Conservation (phyloP, 2,329 filamentous ascomycete genomes). For the Corynespora cassiicola region DNA sequence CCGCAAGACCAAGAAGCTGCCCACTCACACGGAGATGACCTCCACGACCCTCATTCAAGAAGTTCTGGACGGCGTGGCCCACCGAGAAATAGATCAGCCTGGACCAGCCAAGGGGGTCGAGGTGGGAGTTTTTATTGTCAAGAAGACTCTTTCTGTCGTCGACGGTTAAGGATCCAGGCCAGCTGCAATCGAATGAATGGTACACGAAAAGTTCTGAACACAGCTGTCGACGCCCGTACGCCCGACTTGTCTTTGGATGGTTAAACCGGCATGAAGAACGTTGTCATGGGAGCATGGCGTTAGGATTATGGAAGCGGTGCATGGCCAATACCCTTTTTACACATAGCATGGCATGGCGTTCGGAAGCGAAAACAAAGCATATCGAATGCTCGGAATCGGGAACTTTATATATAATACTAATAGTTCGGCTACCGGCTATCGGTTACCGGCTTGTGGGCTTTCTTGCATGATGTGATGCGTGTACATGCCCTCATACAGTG, state of each 20-base stretch:
- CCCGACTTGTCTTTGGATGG: too few relatives aligned
- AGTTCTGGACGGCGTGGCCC: conserved; percentile 64
- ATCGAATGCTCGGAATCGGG: too few relatives aligned
- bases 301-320: conserved; percentile 6
- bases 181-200: background rate
- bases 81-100: conserved; percentile 55
- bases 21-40: conserved; percentile 54
- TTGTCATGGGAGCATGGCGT: conserved; percentile 8
- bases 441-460: too few relatives aligned
- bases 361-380: too few relatives aligned
- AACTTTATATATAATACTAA: too few relatives aligned
- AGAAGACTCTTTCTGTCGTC: conserved; percentile 26
- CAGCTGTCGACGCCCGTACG: too few relatives aligned
- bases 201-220: too few relatives aligned
- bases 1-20: conserved; percentile 51
- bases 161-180: background rate
- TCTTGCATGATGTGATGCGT: too few relatives aligned
- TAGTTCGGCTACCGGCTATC: too few relatives aligned
- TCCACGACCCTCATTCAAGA: conserved; percentile 64
- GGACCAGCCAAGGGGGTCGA: conserved; percentile 55
- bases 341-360: conserved; percentile 27
- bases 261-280: too few relatives aligned
- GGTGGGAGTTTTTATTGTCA: conserved; percentile 56
- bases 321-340: conserved; percentile 12
- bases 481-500: too few relatives aligned